Evolutionary conservation across 208 protist genomes (phyloP).

Genomic region (Crithidia expoeki): DNA sequence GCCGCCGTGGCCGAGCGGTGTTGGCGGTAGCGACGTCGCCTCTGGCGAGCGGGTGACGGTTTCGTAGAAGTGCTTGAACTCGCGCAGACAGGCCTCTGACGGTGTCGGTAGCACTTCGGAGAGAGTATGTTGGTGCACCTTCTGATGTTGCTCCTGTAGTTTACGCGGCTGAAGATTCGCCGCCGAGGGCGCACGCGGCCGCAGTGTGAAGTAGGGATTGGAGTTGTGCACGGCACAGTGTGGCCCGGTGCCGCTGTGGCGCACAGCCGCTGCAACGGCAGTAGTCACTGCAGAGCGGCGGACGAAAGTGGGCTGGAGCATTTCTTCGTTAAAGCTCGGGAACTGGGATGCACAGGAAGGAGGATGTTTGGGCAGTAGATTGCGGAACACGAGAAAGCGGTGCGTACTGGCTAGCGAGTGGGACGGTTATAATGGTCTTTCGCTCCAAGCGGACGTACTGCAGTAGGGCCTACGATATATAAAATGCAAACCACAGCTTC

Average conservation of each 20-base stretch:
- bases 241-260: background rate
- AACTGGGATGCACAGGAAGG: background rate
- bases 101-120: slow-evolving; percentile 2
- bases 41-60: slow-evolving; percentile 15
- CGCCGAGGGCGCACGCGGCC: background rate
- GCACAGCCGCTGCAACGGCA: slow-evolving; percentile 13
- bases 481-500: no score
- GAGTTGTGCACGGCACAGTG: background rate
- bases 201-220: slow-evolving; percentile 24
- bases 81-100: slow-evolving; percentile 11
- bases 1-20: slow-evolving; percentile 33
- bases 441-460: no score
- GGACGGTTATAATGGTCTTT: no score
- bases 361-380: background rate
- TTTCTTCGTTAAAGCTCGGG: background rate
- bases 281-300: slow-evolving; percentile 10
- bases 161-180: no score
- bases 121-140: no score
- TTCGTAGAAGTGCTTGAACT: slow-evolving; percentile 41
- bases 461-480: no score
- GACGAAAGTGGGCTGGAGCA: slow-evolving; percentile 20
- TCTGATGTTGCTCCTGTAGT: no score
- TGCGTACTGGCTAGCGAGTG: no score
- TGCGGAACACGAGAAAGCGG: no score
- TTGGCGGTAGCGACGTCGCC: slow-evolving; percentile 23